Percentiles rank a stretch among this genome's conserved stretches.
phyloP scores from a whole-genome alignment of 1,284 basidiomycete genomes.

The Naganishia cerealis region DNA sequence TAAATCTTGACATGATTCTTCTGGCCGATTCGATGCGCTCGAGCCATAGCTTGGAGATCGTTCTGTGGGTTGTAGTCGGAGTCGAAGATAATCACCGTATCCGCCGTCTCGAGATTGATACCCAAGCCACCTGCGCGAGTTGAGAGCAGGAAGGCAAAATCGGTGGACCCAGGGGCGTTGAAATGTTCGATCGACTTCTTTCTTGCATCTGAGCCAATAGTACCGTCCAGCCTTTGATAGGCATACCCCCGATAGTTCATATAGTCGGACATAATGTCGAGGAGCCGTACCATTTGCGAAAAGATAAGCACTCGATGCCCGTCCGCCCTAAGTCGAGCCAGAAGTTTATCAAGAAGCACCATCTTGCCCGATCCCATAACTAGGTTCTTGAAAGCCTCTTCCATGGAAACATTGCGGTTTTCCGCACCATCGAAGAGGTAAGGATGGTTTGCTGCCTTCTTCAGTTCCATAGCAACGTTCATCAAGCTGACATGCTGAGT shows the following conservation, averaged over 20 bases:
- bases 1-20: slow-evolving; percentile 98
- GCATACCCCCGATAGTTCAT: slow-evolving; percentile 84
- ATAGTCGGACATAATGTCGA: slow-evolving; percentile 98
- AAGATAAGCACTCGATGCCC: slow-evolving; percentile 97
- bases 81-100: slow-evolving; percentile 99
- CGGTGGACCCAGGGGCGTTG: slow-evolving; percentile 71
- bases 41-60: slow-evolving; percentile 97
- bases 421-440: slow-evolving; percentile 98
- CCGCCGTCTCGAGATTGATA: slow-evolving; percentile 96
- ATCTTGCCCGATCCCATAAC: slow-evolving; percentile 99
- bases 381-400: slow-evolving; percentile 89
- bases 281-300: slow-evolving; percentile 98
- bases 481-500: slow-evolving; percentile 84
- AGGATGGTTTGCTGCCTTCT: slow-evolving; percentile 97
- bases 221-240: slow-evolving; percentile 76
- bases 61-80: slow-evolving; percentile 78
- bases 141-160: slow-evolving; percentile 81
- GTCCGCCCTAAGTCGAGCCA: slow-evolving; percentile 81
- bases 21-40: slow-evolving; percentile 93
- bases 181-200: slow-evolving; percentile 81
- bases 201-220: slow-evolving; percentile 72
- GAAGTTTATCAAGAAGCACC: slow-evolving; percentile 91
- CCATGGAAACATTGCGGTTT: slow-evolving; percentile 63
- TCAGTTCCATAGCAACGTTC: slow-evolving; percentile 94
- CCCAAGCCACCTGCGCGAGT: slow-evolving; percentile 96